Conservation (phyloP, 2,329 filamentous ascomycete genomes). For the Arthrinium puccinioides region DNA sequence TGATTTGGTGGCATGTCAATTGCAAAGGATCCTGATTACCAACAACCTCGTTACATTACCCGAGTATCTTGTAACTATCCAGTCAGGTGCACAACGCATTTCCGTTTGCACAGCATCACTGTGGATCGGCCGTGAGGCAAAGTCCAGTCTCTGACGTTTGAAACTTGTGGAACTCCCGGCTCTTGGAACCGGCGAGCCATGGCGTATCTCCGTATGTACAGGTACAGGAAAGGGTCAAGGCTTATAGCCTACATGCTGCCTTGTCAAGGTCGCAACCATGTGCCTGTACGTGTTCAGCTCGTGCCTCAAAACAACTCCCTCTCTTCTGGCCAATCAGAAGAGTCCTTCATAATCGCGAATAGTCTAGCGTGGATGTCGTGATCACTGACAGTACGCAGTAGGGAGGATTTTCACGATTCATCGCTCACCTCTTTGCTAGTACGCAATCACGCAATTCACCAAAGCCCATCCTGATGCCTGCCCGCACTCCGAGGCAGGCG, state of each 20-base stretch:
- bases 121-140: slow-evolving; percentile 1
- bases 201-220: neutral
- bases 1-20: neutral
- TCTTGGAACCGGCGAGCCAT: neutral
- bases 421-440: slow-evolving; percentile 2
- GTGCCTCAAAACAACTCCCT: slow-evolving; percentile 1
- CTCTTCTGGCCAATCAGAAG: slow-evolving; percentile 17
- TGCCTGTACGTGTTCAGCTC: slow-evolving; percentile 3
- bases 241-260: too few species aligned
- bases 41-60: neutral
- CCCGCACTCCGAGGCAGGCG: too few species aligned
- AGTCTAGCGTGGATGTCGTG: slow-evolving; percentile 30
- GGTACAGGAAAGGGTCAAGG: neutral
- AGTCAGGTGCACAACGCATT: neutral
- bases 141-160: slow-evolving; percentile 3
- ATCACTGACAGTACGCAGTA: slow-evolving; percentile 13
- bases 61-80: neutral
- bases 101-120: neutral
- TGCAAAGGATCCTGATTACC: neutral
- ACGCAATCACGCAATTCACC: slow-evolving; percentile 3
- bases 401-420: slow-evolving; percentile 12
- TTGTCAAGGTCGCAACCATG: neutral
- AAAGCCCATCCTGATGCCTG: neutral
- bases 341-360: slow-evolving; percentile 12
- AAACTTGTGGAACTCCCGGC: neutral